Evolutionary conservation across 345 rosid genomes (phyloP).

Genomic region (Gossypium anomalum): DNA sequence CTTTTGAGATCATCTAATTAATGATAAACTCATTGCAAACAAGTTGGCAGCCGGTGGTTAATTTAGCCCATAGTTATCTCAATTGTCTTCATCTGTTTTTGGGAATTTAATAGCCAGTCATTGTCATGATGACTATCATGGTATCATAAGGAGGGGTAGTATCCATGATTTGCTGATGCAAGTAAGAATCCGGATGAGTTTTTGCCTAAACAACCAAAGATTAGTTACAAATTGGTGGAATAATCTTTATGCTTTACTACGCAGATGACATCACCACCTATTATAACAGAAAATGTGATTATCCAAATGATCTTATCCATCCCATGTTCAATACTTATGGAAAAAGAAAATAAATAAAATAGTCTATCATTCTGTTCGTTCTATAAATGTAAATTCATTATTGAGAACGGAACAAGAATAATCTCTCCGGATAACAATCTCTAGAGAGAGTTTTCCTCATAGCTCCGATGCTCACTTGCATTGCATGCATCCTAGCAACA

Average conservation of each 20-base stretch:
- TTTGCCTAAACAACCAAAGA: slow-evolving; percentile 7
- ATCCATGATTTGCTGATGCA: slow-evolving; percentile 6
- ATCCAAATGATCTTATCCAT: background rate
- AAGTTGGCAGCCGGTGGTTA: slow-evolving; percentile 16
- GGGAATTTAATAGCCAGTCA: background rate
- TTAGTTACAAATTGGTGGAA: slow-evolving; percentile 15
- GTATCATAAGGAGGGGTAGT: slow-evolving; percentile 1
- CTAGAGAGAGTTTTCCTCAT: background rate
- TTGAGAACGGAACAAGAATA: background rate
- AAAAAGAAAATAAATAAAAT: no score
- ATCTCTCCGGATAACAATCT: background rate
- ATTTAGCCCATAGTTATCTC: background rate
- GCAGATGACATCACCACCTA: background rate
- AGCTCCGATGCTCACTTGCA: background rate
- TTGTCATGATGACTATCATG: background rate
- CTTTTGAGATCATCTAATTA: background rate
- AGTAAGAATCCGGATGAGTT: background rate
- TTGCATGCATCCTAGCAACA: background rate
- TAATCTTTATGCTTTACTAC: background rate
- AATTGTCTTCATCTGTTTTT: background rate
- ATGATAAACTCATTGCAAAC: background rate
- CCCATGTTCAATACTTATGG: no score
- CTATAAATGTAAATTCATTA: background rate
- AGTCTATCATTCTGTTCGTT: background rate
- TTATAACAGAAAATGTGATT: background rate